Evolutionary conservation across 2,329 filamentous ascomycete species (phyloP).

Genomic region (Plectosphaerella cucumerina): DNA sequence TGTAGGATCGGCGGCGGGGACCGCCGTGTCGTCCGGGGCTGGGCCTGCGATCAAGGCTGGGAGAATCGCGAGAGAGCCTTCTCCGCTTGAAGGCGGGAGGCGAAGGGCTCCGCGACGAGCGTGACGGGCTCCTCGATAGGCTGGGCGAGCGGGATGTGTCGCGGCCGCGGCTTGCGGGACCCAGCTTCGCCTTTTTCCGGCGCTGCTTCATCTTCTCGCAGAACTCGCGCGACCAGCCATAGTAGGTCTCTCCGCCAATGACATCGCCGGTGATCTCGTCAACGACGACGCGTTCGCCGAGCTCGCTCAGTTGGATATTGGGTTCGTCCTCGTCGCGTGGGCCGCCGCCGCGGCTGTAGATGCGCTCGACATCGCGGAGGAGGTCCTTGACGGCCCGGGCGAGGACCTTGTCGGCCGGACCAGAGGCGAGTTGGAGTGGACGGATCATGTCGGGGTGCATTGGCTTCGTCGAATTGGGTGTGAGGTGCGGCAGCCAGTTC

Average conservation of each 20-base stretch:
- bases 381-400: constrained; percentile 66
- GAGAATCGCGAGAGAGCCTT: constrained; percentile 26
- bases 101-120: constrained; percentile 26
- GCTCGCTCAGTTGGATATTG: constrained; percentile 60
- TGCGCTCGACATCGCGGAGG: constrained; percentile 63
- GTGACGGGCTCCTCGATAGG: constrained; percentile 22
- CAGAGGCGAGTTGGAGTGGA: constrained; percentile 65
- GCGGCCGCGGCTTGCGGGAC: constrained; percentile 18
- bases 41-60: constrained; percentile 22
- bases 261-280: constrained; percentile 65
- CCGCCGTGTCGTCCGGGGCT: too few species aligned
- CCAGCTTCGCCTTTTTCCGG: constrained; percentile 25
- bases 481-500: constrained; percentile 74
- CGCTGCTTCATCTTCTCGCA: constrained; percentile 75
- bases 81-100: constrained; percentile 34
- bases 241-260: constrained; percentile 69
- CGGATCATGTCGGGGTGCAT: constrained; percentile 69
- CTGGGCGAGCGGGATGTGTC: constrained; percentile 28
- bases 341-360: constrained; percentile 55
- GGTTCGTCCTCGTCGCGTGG: constrained; percentile 40
- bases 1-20: constrained; percentile 17
- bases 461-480: constrained; percentile 69
- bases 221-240: constrained; percentile 80
- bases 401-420: constrained; percentile 63
- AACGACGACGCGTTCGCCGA: constrained; percentile 64